phyloP scores from a whole-genome alignment of 2,329 filamentous ascomycete species.

The Aureobasidium sp. region DNA sequence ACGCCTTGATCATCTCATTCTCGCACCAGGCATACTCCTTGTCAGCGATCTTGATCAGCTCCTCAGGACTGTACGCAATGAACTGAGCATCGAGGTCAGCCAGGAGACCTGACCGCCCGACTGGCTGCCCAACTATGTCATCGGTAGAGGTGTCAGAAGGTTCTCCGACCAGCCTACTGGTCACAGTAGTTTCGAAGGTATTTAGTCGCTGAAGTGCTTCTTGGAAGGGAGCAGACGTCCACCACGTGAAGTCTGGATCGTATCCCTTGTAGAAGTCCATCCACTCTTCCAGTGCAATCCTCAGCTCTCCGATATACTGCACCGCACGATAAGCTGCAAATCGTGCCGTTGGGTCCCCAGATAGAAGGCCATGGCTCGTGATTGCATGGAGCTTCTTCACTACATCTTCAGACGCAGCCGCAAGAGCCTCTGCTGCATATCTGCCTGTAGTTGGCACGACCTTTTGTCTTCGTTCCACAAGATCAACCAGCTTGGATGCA shows the following conservation, averaged over 20 bases:
- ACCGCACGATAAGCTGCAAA: slow-evolving; percentile 41
- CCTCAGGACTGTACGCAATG: slow-evolving; percentile 51
- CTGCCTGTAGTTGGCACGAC: slow-evolving; percentile 37
- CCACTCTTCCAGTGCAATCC: slow-evolving; percentile 37
- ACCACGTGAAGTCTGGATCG: slow-evolving; percentile 51
- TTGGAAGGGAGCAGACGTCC: slow-evolving; percentile 40
- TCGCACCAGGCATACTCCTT: slow-evolving; percentile 50
- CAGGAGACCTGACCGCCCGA: slow-evolving; percentile 44
- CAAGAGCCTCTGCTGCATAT: slow-evolving; percentile 35
- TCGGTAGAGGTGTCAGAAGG: slow-evolving; percentile 35
- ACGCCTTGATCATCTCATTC: slow-evolving; percentile 44
- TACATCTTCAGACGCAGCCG: slow-evolving; percentile 21
- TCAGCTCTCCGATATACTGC: slow-evolving; percentile 34
- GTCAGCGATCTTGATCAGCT: slow-evolving; percentile 44
- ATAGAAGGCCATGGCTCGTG: slow-evolving; percentile 3
- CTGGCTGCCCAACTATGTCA: slow-evolving; percentile 49
- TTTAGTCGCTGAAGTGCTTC: slow-evolving; percentile 30
- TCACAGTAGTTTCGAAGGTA: slow-evolving; percentile 29
- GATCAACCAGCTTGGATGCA: slow-evolving; percentile 30
- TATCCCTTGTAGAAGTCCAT: slow-evolving; percentile 46
- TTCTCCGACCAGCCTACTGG: slow-evolving; percentile 35
- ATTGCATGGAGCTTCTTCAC: slow-evolving; percentile 25
- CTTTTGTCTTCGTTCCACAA: slow-evolving; percentile 42
- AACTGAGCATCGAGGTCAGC: slow-evolving; percentile 48
- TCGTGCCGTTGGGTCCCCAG: slow-evolving; percentile 25